These are phyloP conservation scores for Phyllosticta capitalensis DNA, from an alignment of 2,329 filamentous ascomycete species.

Conservation along the genomic window DNA sequence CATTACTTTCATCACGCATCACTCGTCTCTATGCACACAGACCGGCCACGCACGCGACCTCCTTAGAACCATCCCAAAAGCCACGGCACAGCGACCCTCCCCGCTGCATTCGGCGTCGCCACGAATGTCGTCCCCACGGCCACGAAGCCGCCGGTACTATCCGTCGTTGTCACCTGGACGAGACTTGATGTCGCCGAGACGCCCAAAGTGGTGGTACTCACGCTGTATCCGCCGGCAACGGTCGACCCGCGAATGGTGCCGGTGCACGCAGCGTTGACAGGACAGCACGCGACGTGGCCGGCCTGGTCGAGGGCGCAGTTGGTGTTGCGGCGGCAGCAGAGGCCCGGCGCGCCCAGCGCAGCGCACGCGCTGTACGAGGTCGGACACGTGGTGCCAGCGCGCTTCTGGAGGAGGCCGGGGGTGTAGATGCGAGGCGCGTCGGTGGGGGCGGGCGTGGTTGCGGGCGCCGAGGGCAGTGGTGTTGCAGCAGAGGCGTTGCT, in stretches of 20 bases:
- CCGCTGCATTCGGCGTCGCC: slow-evolving; percentile 8
- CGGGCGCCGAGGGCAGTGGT: neutral
- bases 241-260: slow-evolving; percentile 35
- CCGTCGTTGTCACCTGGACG: neutral
- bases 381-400: slow-evolving; percentile 37
- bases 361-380: slow-evolving; percentile 44
- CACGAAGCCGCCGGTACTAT: slow-evolving; percentile 2
- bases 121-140: slow-evolving; percentile 10
- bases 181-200: slow-evolving; percentile 17
- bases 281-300: slow-evolving; percentile 54
- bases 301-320: slow-evolving; percentile 47
- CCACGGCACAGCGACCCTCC: slow-evolving; percentile 3
- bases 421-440: neutral
- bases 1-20: neutral
- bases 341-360: slow-evolving; percentile 40
- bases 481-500: neutral
- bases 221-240: neutral
- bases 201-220: neutral
- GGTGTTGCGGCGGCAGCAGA: slow-evolving; percentile 47
- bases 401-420: neutral
- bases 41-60: no score
- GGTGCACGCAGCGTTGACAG: slow-evolving; percentile 47
- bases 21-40: neutral
- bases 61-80: slow-evolving; percentile 4
- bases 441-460: neutral